phyloP scores from a whole-genome alignment of 495 filamentous ascomycete genomes.

The Aspergillus baeticus region DNA sequence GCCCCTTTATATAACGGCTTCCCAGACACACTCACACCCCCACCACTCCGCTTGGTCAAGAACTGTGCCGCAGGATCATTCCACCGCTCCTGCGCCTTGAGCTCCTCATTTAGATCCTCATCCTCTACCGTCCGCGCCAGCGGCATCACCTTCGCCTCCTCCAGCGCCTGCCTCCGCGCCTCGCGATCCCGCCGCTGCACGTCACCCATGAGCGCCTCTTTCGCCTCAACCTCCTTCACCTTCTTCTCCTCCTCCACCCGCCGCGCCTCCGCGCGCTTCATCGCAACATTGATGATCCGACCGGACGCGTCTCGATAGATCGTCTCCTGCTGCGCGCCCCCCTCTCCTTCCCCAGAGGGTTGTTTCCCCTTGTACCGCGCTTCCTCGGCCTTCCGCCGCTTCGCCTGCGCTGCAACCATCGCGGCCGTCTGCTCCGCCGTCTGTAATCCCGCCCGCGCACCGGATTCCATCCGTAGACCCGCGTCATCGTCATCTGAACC shows the following conservation, averaged over 20 bases:
- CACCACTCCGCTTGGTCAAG: constrained; percentile 52
- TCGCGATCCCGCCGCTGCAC: constrained; percentile 67
- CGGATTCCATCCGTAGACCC: constrained; percentile 67
- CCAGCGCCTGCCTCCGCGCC: constrained; percentile 57
- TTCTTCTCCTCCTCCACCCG: constrained; percentile 70
- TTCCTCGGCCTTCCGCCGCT: constrained; percentile 41
- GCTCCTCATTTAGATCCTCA: constrained; percentile 75
- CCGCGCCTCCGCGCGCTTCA: constrained; percentile 84
- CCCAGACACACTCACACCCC: constrained; percentile 51
- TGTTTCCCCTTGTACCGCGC: constrained; percentile 37
- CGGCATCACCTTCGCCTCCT: constrained; percentile 77
- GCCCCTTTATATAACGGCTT: constrained; percentile 77
- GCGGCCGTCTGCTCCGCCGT: constrained; percentile 72
- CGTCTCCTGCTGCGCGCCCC: constrained; percentile 59
- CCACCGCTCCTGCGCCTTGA: constrained; percentile 76
- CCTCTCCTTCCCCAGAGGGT: constrained; percentile 12
- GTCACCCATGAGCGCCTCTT: constrained; percentile 74
- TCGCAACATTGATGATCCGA: constrained; percentile 82
- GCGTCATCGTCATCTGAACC: constrained; percentile 23
- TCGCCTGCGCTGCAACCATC: constrained; percentile 74
- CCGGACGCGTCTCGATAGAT: constrained; percentile 94
- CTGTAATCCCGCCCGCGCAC: constrained; percentile 83
- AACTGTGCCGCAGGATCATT: constrained; percentile 91
- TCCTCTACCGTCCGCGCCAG: constrained; percentile 81
- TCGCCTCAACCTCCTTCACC: constrained; percentile 56